These are phyloP conservation scores for Fusarium tupiense DNA, from an alignment of 2,329 filamentous ascomycete genomes.

Conservation along the genomic window DNA sequence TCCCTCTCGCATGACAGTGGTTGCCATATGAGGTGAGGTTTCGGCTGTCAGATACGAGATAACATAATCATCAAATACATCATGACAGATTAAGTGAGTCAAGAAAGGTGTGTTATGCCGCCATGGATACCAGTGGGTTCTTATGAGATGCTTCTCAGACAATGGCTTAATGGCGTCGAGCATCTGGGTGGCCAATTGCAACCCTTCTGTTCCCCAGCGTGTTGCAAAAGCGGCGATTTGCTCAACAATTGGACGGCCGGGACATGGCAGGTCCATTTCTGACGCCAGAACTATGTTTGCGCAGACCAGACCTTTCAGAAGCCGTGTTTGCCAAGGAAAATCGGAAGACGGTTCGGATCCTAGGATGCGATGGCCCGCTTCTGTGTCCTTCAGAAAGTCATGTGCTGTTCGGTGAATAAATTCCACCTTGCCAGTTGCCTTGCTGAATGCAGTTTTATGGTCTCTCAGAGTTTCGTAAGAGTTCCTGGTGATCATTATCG, in stretches of 20 bases:
- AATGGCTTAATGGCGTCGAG: not conserved
- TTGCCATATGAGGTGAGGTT: too few species aligned
- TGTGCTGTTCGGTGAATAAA: constrained; percentile 26
- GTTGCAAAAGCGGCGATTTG: accelerated
- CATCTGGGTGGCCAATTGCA: not conserved
- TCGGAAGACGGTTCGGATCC: accelerated
- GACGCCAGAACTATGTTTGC: accelerated
- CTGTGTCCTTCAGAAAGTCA: constrained; percentile 19
- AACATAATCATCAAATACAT: too few species aligned
- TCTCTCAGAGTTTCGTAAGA: too few species aligned
- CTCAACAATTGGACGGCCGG: not conserved
- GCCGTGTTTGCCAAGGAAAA: accelerated
- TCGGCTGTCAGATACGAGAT: too few species aligned
- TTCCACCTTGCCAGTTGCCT: not conserved
- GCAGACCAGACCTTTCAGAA: not conserved
- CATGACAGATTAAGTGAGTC: accelerated
- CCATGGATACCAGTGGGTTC: accelerated
- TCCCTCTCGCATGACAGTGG: too few species aligned
- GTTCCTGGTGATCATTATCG: too few species aligned
- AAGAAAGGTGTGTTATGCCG: accelerated
- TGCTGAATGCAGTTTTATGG: too few species aligned
- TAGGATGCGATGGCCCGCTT: not conserved
- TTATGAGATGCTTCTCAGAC: too few species aligned
- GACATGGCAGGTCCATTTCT: too few species aligned
- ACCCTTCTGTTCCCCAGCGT: accelerated